Base-by-base conservation (phyloP, 2,329 filamentous ascomycete genomes). In the Akanthomyces lecanii region DNA sequence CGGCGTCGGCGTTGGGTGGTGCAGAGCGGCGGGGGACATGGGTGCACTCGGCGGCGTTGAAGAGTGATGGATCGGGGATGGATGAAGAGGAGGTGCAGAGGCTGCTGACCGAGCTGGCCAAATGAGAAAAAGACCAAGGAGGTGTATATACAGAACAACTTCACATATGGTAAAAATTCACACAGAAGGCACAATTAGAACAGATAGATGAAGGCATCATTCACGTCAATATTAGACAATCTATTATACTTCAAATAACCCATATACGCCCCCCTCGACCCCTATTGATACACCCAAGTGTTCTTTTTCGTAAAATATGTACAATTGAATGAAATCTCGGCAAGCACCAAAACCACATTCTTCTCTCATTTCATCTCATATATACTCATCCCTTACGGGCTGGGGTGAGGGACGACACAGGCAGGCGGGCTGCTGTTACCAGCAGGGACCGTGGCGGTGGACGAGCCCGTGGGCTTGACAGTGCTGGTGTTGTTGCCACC, bases 21-120 rank as follows among this genome's bases (percentile, higher is more conserved):
- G 38, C 12, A 40, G 38, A 16, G 38, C 38, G 2, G 28, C 65
- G 66, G 44, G 69, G 33, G 33, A 36, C 78, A 5, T 81, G 77
- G 75, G 74, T 83, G 51, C 82, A 85, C 63, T 81, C 82, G 6
- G 80, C 81, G 5, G 81, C 79, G 61, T 66, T 80, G 42, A 67
- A 63, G 1, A 54, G 55, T 6, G 68, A 57, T 2, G 66, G 62
- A 12, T 68, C 69, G 36, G 33, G 63, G 14, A 45, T 75, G 1
- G 68, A 76, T 58, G 63, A 56, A 3, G 63, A 64, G 0, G 75
- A 77, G 63, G 68, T 73, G 2, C 60, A 23, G 2, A 40, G 44
- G 16, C 45, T 65, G 18, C 30, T 59, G 42, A 30, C 25, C 18
- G 33, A 5, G 56, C 28, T 59, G 10, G 40, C 7, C 12, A 23